Base-by-base conservation (phyloP, 768 basidiomycete species). In the Dacryopinax primogenitus region DNA sequence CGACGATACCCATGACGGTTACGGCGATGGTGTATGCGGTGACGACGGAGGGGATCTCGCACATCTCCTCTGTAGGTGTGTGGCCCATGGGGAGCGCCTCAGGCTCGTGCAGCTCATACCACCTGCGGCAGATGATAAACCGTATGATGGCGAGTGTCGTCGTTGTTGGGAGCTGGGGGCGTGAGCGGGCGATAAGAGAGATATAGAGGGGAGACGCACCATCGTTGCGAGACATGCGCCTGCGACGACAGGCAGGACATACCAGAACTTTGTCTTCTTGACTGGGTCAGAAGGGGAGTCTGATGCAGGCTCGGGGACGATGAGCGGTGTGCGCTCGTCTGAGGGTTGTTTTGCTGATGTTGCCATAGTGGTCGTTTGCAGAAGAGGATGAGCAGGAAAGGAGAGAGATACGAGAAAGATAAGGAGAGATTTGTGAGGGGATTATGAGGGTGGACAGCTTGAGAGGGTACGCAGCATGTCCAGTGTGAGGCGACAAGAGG, bases 21-120 rank as follows among this genome's bases (percentile, higher is more conserved):
- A 58, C 21, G 26, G 51, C 51, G 3, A 58, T 18, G 26, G 51
- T 58, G 26, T 58, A 58, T 32, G 51, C 51, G 26, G 51, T 58
- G 15, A 58, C 51, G 51, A 58, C 51, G 30, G 51, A 58, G 26
- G 51, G 51, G 12, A 58, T 58, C 51, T 58, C 51, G 51, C 51
- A 58, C 51, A 58, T 58, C 13, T 7, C 13, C 30, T 58, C 51
- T 3, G 51, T 58, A 21, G 51, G 51, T 21, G 26, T 18, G 30
- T 58, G 51, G 11, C 51, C 51, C 23, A 58, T 58, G 11, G 51
- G 51, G 9, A 58, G 51, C 26, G 51, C 23, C 3, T 58, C 51
- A 4, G 51, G 51, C 9, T 58, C 51, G 51, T 58, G 51, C 13
- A 58, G 30, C 18, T 58, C 51, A 18, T 58, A 58, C 51, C 51